Evolutionary conservation across 495 filamentous ascomycete genomes (phyloP).

Genomic region (Penicillium coffeae): DNA sequence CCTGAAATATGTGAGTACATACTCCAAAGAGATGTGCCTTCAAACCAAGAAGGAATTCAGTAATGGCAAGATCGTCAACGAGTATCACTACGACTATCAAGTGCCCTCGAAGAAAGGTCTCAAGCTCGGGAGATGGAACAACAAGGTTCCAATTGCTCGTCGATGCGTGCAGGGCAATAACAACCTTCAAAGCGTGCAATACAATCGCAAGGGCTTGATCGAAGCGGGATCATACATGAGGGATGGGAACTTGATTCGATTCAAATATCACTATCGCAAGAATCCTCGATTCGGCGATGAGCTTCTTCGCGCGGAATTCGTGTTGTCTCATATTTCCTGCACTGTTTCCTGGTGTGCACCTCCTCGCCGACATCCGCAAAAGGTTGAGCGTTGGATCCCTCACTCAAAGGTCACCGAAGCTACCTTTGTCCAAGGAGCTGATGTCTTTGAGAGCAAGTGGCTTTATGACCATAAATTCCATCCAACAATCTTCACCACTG

Average conservation of each 20-base stretch:
- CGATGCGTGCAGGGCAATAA: conserved; percentile 47
- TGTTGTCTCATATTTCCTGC: conserved; percentile 51
- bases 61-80: conserved; percentile 41
- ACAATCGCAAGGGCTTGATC: conserved; percentile 53
- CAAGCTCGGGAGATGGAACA: conserved; percentile 24
- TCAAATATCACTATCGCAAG: conserved; percentile 58
- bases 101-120: conserved; percentile 29
- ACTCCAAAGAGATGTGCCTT: conserved; percentile 46
- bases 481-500: conserved; percentile 53
- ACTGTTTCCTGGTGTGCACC: conserved; percentile 59
- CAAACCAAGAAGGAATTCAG: conserved; percentile 46
- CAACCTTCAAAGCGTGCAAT: conserved; percentile 47
- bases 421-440: conserved; percentile 49
- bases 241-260: conserved; percentile 51
- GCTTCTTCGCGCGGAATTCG: conserved; percentile 55
- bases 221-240: conserved; percentile 53
- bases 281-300: conserved; percentile 53
- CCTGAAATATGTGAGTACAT: conserved; percentile 46
- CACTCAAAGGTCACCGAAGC: conserved; percentile 57
- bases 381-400: conserved; percentile 56
- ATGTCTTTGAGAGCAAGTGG: conserved; percentile 55
- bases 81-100: conserved; percentile 51
- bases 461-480: conserved; percentile 61
- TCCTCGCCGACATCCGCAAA: conserved; percentile 48
- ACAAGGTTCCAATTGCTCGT: conserved; percentile 43